Percentiles rank a stretch among this genome's conserved stretches.
Evolutionary conservation across 1,139 yeast genomes (phyloP).

Genomic region (Geotrichum reessii): DNA sequence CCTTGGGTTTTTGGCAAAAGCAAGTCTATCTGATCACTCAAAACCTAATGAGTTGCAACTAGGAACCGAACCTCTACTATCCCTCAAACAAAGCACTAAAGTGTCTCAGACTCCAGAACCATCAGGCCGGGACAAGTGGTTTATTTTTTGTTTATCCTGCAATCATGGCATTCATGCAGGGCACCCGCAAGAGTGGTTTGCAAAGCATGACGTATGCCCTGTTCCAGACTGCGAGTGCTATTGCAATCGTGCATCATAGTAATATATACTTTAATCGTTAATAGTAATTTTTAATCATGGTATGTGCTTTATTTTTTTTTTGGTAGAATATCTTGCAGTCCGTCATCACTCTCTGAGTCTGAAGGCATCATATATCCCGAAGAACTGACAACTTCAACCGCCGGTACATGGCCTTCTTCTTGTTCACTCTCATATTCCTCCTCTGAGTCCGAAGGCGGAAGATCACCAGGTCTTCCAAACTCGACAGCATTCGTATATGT

Average conservation of each 20-base stretch:
- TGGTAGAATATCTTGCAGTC: neutral
- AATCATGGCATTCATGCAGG: constrained; percentile 93
- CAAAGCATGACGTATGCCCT: constrained; percentile 81
- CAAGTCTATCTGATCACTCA: neutral
- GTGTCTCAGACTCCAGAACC: neutral
- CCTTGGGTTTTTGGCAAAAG: neutral
- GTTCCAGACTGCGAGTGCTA: constrained; percentile 88
- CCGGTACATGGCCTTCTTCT: neutral
- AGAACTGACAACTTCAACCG: neutral
- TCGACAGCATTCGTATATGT: neutral
- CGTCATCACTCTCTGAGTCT: neutral
- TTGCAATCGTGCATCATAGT: constrained; percentile 37
- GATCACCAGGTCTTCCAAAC: constrained; percentile 28
- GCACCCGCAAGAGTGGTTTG: constrained; percentile 95
- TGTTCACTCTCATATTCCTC: constrained; percentile 27
- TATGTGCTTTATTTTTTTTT: neutral
- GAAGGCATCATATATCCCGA: neutral
- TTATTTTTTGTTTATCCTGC: constrained; percentile 83
- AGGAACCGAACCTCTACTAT: neutral
- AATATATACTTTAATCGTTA: neutral
- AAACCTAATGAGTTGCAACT: neutral
- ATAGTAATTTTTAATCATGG: neutral
- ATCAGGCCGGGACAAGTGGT: constrained; percentile 44
- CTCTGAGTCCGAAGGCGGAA: constrained; percentile 31
- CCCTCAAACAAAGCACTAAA: neutral